Percentiles rank a stretch among this genome's conserved stretches.
phyloP scores from a whole-genome alignment of 345 rosid species.

The Populus alba region DNA sequence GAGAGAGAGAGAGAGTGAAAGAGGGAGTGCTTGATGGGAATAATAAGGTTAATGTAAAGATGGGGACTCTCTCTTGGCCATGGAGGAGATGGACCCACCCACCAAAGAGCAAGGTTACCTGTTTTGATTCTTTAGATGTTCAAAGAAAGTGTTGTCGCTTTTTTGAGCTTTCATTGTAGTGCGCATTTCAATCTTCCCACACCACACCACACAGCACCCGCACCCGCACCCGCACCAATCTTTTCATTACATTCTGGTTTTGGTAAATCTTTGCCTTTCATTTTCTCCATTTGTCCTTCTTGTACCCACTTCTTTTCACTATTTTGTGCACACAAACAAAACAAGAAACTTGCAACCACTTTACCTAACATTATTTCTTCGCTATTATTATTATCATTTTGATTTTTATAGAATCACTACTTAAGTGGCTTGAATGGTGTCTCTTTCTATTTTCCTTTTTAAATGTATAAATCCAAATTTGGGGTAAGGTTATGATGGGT shows the following conservation, averaged over 20 bases:
- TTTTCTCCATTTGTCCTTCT: neutral
- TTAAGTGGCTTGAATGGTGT: neutral
- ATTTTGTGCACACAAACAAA: neutral
- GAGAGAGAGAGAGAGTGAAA: slow-evolving; percentile 18
- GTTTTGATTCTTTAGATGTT: slow-evolving; percentile 5
- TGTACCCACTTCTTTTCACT: neutral
- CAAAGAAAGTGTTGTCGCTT: neutral
- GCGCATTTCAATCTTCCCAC: slow-evolving; percentile 27
- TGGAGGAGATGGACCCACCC: slow-evolving; percentile 57
- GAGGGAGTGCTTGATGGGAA: slow-evolving; percentile 31
- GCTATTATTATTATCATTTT: neutral
- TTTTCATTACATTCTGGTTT: neutral
- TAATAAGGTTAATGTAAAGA: slow-evolving; percentile 44
- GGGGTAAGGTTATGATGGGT: neutral
- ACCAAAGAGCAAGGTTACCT: neutral
- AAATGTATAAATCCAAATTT: neutral
- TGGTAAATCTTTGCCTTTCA: neutral
- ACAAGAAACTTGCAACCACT: slow-evolving; percentile 22
- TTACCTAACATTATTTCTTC: slow-evolving; percentile 6
- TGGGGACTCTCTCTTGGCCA: slow-evolving; percentile 49
- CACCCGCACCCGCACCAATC: slow-evolving; percentile 10
- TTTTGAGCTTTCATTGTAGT: slow-evolving; percentile 23
- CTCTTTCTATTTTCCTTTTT: neutral
- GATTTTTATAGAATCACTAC: neutral
- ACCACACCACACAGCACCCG: neutral